Conservation (phyloP, 495 filamentous ascomycete genomes). For the Hamigera avellanea region DNA sequence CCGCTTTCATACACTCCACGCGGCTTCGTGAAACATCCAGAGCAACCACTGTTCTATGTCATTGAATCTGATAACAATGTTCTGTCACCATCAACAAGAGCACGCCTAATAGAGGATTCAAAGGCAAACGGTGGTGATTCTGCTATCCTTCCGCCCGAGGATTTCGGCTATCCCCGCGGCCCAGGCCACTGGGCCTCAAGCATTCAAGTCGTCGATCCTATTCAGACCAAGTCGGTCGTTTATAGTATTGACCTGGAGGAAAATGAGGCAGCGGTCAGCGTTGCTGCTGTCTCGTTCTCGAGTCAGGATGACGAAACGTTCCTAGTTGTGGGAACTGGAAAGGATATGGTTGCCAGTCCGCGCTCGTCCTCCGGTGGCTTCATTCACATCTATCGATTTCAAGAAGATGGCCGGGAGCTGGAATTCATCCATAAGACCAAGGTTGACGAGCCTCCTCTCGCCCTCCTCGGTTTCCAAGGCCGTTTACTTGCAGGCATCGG, state of each 20-base stretch:
- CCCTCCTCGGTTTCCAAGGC: constrained; percentile 85
- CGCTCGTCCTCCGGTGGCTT: constrained; percentile 65
- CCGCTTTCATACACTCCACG: constrained; percentile 85
- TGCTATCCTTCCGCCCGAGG: constrained; percentile 57
- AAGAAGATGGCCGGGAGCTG: constrained; percentile 70
- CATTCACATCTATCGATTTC: constrained; percentile 88
- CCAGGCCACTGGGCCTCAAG: constrained; percentile 89
- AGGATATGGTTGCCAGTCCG: constrained; percentile 71
- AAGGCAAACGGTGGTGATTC: constrained; percentile 57
- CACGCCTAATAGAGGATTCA: constrained; percentile 54
- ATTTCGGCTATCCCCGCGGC: constrained; percentile 82
- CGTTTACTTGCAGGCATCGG: constrained; percentile 78
- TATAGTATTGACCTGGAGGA: constrained; percentile 70
- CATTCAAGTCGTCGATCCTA: constrained; percentile 79
- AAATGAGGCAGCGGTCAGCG: constrained; percentile 85
- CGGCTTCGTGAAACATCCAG: constrained; percentile 76
- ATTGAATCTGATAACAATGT: constrained; percentile 90
- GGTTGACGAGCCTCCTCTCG: constrained; percentile 77
- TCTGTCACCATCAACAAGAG: constrained; percentile 60
- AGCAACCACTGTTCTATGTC: constrained; percentile 81
- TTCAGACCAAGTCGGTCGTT: constrained; percentile 59
- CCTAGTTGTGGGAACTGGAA: constrained; percentile 84
- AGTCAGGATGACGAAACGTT: constrained; percentile 84
- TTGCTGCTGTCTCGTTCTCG: constrained; percentile 71
- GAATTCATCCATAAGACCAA: constrained; percentile 96